Percentiles rank a stretch among this genome's conserved stretches.
phyloP scores from a whole-genome alignment of 768 basidiomycete genomes.

The Candolleomyces aberdarensis region DNA sequence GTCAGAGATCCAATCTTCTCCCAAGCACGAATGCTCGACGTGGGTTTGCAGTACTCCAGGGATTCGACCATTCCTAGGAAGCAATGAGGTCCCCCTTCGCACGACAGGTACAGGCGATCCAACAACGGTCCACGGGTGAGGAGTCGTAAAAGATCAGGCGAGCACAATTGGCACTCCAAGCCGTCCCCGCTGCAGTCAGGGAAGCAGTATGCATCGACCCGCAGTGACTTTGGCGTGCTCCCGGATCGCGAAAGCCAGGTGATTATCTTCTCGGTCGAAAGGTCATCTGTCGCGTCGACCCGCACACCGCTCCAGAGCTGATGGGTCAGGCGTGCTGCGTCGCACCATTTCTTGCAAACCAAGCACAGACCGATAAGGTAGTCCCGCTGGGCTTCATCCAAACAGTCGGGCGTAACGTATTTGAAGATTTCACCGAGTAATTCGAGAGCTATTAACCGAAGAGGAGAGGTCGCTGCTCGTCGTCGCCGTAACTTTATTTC shows the following conservation, averaged over 20 bases:
- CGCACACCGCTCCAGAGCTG: neutral
- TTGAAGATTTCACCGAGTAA: neutral
- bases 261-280: neutral
- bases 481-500: too few relatives aligned
- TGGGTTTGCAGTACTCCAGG: too few relatives aligned
- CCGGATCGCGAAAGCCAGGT: neutral
- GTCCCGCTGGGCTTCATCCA: neutral
- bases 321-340: neutral
- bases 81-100: too few relatives aligned
- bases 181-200: too few relatives aligned
- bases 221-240: neutral
- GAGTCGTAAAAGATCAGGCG: too few relatives aligned
- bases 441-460: neutral
- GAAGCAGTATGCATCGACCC: too few relatives aligned
- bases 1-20: too few relatives aligned
- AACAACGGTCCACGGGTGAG: too few relatives aligned
- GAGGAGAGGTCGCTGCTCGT: neutral
- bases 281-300: constrained; percentile 9
- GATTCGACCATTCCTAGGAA: too few relatives aligned
- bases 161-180: too few relatives aligned
- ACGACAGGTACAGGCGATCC: too few relatives aligned
- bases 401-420: neutral
- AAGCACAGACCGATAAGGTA: neutral
- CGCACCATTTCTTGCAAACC: neutral
- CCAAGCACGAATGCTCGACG: too few relatives aligned